Evolutionary conservation across 345 rosid genomes (phyloP).

Genomic region (Syzygium aromaticum): DNA sequence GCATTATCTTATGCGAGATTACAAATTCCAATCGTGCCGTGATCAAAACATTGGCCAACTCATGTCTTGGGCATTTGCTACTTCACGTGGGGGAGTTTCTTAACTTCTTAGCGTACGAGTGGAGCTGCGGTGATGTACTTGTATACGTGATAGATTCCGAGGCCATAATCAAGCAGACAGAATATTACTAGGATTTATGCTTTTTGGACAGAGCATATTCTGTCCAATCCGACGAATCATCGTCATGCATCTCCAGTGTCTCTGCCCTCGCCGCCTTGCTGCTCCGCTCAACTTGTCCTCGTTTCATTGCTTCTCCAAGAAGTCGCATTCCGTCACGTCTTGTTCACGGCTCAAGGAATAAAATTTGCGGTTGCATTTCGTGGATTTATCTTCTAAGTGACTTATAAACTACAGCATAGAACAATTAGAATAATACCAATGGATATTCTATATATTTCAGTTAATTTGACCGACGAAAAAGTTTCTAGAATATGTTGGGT

Average conservation of each 20-base stretch:
- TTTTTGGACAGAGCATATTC: neutral
- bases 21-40: neutral
- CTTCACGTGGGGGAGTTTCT: neutral
- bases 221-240: neutral
- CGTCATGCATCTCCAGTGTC: neutral
- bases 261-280: neutral
- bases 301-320: neutral
- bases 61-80: neutral
- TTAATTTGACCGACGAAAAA: neutral
- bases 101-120: neutral
- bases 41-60: neutral
- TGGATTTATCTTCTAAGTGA: neutral
- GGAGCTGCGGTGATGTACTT: neutral
- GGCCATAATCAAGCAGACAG: neutral
- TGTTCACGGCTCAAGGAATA: neutral
- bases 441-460: neutral
- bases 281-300: neutral
- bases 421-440: neutral
- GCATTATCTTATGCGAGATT: neutral
- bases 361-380: neutral
- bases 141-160: neutral
- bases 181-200: neutral
- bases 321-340: neutral
- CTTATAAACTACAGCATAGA: accelerated
- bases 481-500: accelerated